Base-by-base conservation (phyloP, 2,329 filamentous ascomycete species). In the Fusarium transvaalense region DNA sequence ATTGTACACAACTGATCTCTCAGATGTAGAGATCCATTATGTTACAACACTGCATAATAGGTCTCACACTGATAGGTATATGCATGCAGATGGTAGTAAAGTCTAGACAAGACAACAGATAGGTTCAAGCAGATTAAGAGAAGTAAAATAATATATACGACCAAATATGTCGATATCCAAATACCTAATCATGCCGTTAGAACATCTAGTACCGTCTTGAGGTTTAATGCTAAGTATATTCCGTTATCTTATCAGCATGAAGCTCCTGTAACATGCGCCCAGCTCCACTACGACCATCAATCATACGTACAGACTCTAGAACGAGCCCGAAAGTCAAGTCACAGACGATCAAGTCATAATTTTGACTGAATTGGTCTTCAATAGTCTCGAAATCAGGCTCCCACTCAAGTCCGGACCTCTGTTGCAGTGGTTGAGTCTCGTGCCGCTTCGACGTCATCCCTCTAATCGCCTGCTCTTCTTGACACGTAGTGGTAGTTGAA, bases 221-320 rank as follows among this genome's bases (percentile, higher is more conserved):
- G 35, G 32, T 46, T 55, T 38, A 53, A 58, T 55, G 46, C 38
- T 46, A 63, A 58, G 57, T 32, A 59, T 37, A 43, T n/a, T n/a
- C 37, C 46, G 50, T 74, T 74, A 74, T 74, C 71, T 74, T 69
- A 74, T 74, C 71, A 74, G 69, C 50, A 61, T 13, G n/a, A 60
- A 56, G 54, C 58, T 56, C 53, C 43, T 50, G 29, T 60, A 25
- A 41, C 51, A 59, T 70, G 56, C 50, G 52, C 41, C 25, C 56
- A 68, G 66, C 60, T 71, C 63, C 56, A 66, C 68, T 56, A 56
- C 47, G 17, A 48, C 39, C 52, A 58, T 58, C 42, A 34, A 61
- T 51, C 60, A 45, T 52, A 52, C 45, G 45, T 64, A 32, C 29
- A 41, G 37, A 47, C 32, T 25, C 10, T 17, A 39, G 35, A 42